These are phyloP conservation scores for Schizosaccharomyces cryophilus DNA, from an alignment of 805 yeast species.

Conservation along the genomic window DNA sequence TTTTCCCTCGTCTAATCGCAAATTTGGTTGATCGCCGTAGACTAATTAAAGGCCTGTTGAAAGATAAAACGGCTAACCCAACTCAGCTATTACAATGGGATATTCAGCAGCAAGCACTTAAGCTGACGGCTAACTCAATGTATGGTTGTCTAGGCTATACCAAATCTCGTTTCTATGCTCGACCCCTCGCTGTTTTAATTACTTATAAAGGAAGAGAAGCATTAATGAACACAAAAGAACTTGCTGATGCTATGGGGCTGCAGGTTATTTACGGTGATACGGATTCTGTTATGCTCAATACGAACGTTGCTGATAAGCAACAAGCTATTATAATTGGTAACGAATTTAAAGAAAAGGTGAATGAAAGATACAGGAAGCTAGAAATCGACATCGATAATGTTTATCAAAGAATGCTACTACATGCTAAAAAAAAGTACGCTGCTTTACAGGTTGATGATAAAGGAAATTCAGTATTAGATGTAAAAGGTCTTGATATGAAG, in stretches of 20 bases:
- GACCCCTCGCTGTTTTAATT: constrained; percentile 84
- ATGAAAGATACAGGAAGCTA: constrained; percentile 61
- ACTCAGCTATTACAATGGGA: constrained; percentile 61
- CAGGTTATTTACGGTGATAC: constrained; percentile 94
- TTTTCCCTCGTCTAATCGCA: constrained; percentile 60
- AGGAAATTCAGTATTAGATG: constrained; percentile 46
- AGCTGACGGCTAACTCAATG: constrained; percentile 97
- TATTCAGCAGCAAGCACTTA: constrained; percentile 84
- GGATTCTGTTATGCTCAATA: constrained; percentile 95
- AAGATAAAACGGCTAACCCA: constrained; percentile 39
- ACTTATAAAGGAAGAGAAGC: constrained; percentile 91
- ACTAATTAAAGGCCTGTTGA: constrained; percentile 68
- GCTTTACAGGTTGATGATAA: constrained; percentile 44
- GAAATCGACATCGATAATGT: constrained; percentile 93
- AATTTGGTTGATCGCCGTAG: constrained; percentile 76
- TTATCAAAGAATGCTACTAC: constrained; percentile 58
- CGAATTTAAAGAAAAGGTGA: constrained; percentile 61
- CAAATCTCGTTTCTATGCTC: constrained; percentile 79
- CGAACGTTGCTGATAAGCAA: constrained; percentile 39
- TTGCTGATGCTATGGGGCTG: constrained; percentile 65
- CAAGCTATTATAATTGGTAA: constrained; percentile 70
- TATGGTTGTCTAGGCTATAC: constrained; percentile 93
- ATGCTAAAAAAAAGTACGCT: constrained; percentile 94
- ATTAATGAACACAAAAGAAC: constrained; percentile 70
- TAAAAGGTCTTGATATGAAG: constrained; percentile 87